These are phyloP conservation scores for Nigrospora oryzae DNA, from an alignment of 2,329 filamentous ascomycete genomes.

Conservation along the genomic window DNA sequence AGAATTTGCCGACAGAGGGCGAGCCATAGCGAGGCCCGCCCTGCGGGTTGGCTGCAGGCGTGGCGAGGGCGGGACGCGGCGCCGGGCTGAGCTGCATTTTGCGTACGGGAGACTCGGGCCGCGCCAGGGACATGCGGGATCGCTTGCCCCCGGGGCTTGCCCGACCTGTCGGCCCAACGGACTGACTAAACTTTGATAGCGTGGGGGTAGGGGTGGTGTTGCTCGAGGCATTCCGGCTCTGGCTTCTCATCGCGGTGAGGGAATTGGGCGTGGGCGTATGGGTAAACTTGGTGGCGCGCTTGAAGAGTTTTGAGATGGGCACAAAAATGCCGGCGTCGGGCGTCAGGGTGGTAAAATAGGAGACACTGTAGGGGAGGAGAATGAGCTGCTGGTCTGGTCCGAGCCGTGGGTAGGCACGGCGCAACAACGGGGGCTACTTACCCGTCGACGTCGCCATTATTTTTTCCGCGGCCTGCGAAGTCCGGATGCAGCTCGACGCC, in stretches of 20 bases:
- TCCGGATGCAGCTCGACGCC: constrained; percentile 82
- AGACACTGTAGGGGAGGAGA: constrained; percentile 34
- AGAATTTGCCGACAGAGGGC: constrained; percentile 54
- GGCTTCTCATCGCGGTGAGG: constrained; percentile 42
- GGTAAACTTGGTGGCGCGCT: constrained; percentile 50
- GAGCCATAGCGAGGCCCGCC: constrained; percentile 51
- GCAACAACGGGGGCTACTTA: constrained; percentile 33
- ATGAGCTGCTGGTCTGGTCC: neutral
- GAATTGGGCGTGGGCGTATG: constrained; percentile 62
- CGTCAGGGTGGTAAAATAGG: constrained; percentile 73
- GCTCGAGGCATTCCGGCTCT: constrained; percentile 49
- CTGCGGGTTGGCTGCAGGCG: constrained; percentile 34
- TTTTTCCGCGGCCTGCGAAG: constrained; percentile 80
- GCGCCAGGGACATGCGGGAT: constrained; percentile 68
- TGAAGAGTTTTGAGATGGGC: constrained; percentile 71
- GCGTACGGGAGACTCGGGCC: constrained; percentile 79
- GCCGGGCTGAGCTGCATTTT: constrained; percentile 56
- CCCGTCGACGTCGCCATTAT: constrained; percentile 94
- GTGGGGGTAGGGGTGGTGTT: constrained; percentile 57
- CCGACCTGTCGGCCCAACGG: constrained; percentile 68
- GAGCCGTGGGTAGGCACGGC: constrained; percentile 3
- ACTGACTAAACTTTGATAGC: constrained; percentile 78
- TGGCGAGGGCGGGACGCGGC: constrained; percentile 47
- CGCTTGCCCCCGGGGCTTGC: constrained; percentile 68
- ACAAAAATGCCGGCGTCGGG: constrained; percentile 90